phyloP scores from a whole-genome alignment of 495 filamentous ascomycete genomes.

The Neurospora terricola region DNA sequence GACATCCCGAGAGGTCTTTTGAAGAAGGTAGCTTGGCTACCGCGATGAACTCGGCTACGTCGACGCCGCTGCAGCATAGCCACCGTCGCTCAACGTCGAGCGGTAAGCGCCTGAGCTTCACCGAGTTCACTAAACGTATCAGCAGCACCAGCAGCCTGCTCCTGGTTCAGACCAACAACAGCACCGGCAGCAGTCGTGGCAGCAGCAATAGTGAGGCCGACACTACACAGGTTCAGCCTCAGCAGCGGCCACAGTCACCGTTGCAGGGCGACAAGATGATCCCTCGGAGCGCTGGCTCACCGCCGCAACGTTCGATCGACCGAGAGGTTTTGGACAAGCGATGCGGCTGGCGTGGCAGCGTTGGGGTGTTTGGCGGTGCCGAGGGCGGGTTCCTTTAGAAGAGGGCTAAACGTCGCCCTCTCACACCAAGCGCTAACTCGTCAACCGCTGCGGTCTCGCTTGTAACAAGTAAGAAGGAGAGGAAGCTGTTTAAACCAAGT shows the following conservation, averaged over 20 bases:
- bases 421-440: background rate
- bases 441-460: background rate
- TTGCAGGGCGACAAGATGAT: background rate
- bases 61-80: constrained; percentile 12
- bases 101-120: constrained; percentile 40
- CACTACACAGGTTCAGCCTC: constrained; percentile 1
- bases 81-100: constrained; percentile 35
- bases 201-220: constrained; percentile 26
- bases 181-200: constrained; percentile 35
- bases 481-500: background rate
- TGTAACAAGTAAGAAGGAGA: background rate
- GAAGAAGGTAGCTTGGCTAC: constrained; percentile 12
- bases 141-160: constrained; percentile 43
- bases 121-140: constrained; percentile 44
- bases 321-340: constrained; percentile 10
- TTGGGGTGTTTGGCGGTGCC: constrained; percentile 41
- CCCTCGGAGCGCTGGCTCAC: background rate
- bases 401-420: background rate
- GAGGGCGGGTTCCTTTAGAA: constrained; percentile 30
- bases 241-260: constrained; percentile 1
- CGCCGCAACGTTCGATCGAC: constrained; percentile 8
- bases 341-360: constrained; percentile 38
- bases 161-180: constrained; percentile 42
- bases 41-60: constrained; percentile 8
- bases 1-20: background rate